Evolutionary conservation across 352 stramenopile species (phyloP), one percentile per base, ranked within the genome.

Genomic region (Phytopythium delawarense): DNA sequence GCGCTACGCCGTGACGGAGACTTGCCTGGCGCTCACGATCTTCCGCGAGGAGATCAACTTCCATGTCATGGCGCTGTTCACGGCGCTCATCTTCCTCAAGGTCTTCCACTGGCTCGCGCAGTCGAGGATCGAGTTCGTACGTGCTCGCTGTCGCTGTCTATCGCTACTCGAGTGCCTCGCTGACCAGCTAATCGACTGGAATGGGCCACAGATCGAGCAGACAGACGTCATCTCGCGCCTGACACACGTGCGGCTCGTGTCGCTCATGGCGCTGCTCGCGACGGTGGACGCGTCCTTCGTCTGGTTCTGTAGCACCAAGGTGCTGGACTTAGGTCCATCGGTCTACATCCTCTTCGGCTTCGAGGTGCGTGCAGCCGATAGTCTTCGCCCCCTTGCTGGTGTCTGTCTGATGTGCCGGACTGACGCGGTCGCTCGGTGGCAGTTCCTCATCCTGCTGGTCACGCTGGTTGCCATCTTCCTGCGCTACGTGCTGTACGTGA

Each of bases 11-110:
- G 88, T 99, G 61, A 99, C 96, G 7, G 98, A 99, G 83, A 99
- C 96, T 25, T 99, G 96, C 83, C 77, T 99, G 28, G 97, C 98
- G n/a, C 86, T 99, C 28, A 99, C 97, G 42, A 98, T 99, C 57
- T 99, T 99, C 79, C 90, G 97, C 23, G 89, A 98, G 44, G 97
- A 99, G 78, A 91, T 99, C 62, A 98, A 90, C 57, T 90, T 98
- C 42, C 74, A 88, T n/a, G 97, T 98, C 37, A 88, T 97, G 35
- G 84, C 92, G 56, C 70, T 99, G 16, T 99, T 99, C 81, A 91
- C 97, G 42, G 78, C 88, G 42, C 80, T 99, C 25, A 87, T 99
- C 48, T 94, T 99, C 64, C 71, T 91, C 66, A 99, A 99, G 76
- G 87, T 97, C 59, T 96, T 98, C 69, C 90, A 96, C 68, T 96